phyloP scores from a whole-genome alignment of 208 protist genomes.

The Acanthamoeba divionensis region DNA sequence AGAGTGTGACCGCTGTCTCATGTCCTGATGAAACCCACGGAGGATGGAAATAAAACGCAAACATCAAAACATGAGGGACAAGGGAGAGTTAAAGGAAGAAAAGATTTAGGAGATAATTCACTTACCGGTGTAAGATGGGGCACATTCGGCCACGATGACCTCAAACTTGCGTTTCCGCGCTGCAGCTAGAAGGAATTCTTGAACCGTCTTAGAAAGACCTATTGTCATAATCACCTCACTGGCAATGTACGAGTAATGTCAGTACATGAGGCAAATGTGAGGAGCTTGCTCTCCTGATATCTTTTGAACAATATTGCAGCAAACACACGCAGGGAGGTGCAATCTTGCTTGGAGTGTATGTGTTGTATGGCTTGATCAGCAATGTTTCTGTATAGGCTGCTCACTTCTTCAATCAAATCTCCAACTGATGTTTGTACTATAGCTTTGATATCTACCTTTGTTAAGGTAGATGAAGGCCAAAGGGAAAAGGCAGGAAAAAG shows the following conservation, averaged over 20 bases:
- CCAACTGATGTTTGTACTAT: constrained; percentile 73
- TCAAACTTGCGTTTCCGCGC: constrained; percentile 84
- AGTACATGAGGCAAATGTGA: background rate
- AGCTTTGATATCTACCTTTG: constrained; percentile 69
- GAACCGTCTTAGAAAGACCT: constrained; percentile 81
- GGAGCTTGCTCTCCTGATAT: constrained; percentile 29
- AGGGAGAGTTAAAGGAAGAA: no score
- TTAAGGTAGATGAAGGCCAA: background rate
- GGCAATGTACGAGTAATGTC: background rate
- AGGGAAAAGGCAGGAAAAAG: background rate
- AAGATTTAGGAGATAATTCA: background rate
- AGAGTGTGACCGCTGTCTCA: constrained; percentile 84
- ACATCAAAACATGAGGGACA: no score
- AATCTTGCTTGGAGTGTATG: constrained; percentile 78
- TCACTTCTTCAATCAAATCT: constrained; percentile 80
- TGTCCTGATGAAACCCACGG: constrained; percentile 61
- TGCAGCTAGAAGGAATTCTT: constrained; percentile 77
- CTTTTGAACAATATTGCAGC: constrained; percentile 31
- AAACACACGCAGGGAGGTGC: no score
- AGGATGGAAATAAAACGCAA: background rate
- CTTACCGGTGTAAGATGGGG: constrained; percentile 74
- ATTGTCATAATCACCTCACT: constrained; percentile 85
- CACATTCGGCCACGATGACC: constrained; percentile 92
- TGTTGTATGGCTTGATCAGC: constrained; percentile 74
- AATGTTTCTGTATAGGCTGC: constrained; percentile 69